Base-by-base conservation (phyloP, 257 asterid genomes). In the Solanum clarkiae region DNA sequence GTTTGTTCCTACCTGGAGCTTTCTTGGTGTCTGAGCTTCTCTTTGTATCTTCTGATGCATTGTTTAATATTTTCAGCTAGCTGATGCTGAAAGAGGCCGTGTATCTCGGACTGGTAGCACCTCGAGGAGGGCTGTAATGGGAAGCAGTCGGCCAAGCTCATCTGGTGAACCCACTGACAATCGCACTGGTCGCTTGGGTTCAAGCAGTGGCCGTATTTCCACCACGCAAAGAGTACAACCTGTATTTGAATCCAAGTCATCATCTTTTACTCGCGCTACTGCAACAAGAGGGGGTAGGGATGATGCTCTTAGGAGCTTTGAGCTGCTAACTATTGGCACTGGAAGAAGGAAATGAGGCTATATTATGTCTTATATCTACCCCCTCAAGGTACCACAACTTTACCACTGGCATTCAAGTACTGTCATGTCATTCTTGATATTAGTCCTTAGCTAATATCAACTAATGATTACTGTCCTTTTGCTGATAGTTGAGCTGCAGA, bases 121-220 rank as follows among this genome's bases (percentile, higher is more conserved):
- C 71, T 94, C 98, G 57, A 94, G 90, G 89, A 92, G 95, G 91
- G 93, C 92, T 22, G 87, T 90, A 22, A 60, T 86, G 84, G 88
- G 95, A 83, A 91, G 91, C 91, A 91, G 94, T 91, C 82, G 97
- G 84, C 97, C 95, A 36, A 93, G 94, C 92, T 92, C 98, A 24
- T 87, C 95, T 1, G 97, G 96, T 10, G 98, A 93, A 84, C 92
- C 94, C 72, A 84, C 88, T 49, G 95, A 93, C 20, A 92, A 74
- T 56, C 93, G 92, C 51, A 87, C 86, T 44, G 82, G 91, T 74
- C 90, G 94, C 75, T 86, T 91, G 63, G 91, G 93, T 62, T 84
- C 97, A n/a, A 92, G 96, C 74, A 86, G 89, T 24, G 91, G 89
- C 62, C 96, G 97, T 20, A 84, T 85, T 26, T 90, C 97, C 22